Evolutionary conservation across 306 rosid species (phyloP), one percentile per base, ranked within the genome.

Genomic region (Castanea mollissima): DNA sequence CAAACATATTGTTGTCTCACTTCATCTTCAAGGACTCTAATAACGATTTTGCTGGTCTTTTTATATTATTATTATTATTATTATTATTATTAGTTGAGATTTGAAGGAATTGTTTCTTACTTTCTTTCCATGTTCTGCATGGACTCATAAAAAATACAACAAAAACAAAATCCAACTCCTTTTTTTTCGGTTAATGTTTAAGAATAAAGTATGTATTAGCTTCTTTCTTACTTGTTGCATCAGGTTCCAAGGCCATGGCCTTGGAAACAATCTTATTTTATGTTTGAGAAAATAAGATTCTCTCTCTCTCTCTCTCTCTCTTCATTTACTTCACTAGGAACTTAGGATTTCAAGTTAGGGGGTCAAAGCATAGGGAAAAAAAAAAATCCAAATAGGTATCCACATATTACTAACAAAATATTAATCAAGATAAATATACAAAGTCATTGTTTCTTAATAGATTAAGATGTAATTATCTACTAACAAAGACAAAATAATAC

Each of bases 171-270:
- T 29, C 46, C 23, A 2, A 16, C 44, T 64, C 18, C 8, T 31
- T 31, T 31, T 38, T 38, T 16, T 59, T 4, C 12, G 68, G 41
- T 16, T 8, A 21, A 72, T 73, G 65, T 69, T 80, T 76, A 55
- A 44, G 78, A 63, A 10, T 21, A 55, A 69, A 73, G 57, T 10
- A 75, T 72, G 81, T 46, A 49, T 46, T 74, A 62, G 81, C 76
- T 70, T 69, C 74, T 75, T 80, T 72, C 20, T 59, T 55, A 69
- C 31, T 9, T 21, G 10, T 4, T 23, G 41, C 15, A 27, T 63
- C 14, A 14, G 70, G 35, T 27, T 62, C 16, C n/a, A 5, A 27
- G 38, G 69, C 10, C 69, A 34, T 5, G 46, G 7, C 8, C 46
- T 7, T 29, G 31, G 29, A 62, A 23, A 62, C 12, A 12, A 31